These are phyloP conservation scores for Aspergillus tanneri DNA, from an alignment of 2,329 filamentous ascomycete species.

Conservation along the genomic window DNA sequence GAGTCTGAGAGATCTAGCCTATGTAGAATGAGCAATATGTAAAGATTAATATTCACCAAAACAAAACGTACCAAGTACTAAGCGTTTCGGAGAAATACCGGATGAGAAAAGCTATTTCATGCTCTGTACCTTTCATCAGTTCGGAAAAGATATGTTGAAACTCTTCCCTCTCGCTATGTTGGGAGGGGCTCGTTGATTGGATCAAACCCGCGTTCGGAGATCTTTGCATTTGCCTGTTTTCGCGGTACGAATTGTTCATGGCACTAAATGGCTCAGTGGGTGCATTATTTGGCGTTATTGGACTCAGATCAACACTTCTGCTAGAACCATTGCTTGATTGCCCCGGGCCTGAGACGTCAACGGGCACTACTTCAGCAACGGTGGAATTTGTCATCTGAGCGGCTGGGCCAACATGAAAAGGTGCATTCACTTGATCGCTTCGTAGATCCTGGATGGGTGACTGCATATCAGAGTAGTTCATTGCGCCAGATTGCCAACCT, in stretches of 20 bases:
- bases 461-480: not conserved
- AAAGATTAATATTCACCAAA: not conserved
- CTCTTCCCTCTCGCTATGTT: conserved; percentile 29
- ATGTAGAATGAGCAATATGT: conserved; percentile 12
- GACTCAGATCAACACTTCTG: conserved; percentile 1
- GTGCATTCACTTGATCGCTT: not conserved
- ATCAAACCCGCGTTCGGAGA: conserved; percentile 6
- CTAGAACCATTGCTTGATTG: conserved; percentile 7
- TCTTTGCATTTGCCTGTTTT: conserved; percentile 2
- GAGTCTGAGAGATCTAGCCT: conserved; percentile 44
- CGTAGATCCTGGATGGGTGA: not conserved
- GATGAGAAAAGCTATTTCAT: conserved; percentile 40
- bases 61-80: conserved; percentile 34
- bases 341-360: not conserved
- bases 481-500: not conserved
- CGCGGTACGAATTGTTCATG: not conserved
- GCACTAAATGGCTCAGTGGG: not conserved
- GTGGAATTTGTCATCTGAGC: not conserved
- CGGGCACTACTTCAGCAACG: not conserved
- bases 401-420: not conserved
- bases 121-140: conserved; percentile 38
- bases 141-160: conserved; percentile 39
- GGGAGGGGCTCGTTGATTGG: conserved; percentile 19
- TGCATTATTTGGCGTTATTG: conserved; percentile 3
- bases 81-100: conserved; percentile 39